Conservation (phyloP, 768 basidiomycete species). For the Termitomyces sp. region DNA sequence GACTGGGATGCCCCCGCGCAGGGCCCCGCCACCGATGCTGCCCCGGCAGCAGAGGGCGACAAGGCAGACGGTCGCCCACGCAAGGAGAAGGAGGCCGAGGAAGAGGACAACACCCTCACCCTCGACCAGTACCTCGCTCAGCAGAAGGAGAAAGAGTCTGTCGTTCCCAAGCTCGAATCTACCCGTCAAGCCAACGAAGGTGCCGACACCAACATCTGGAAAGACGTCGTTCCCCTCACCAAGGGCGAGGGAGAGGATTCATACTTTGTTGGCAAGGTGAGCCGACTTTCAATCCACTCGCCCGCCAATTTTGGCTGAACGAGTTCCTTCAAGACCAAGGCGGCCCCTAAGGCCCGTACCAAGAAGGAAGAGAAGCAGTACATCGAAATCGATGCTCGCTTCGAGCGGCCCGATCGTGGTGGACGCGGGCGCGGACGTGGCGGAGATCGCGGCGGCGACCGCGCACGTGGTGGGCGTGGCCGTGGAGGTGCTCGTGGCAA, state of each 20-base stretch:
- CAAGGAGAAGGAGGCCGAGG: slow-evolving; percentile 64
- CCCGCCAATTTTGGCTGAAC: background rate
- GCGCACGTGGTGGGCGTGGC: slow-evolving; percentile 26
- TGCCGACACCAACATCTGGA: slow-evolving; percentile 61
- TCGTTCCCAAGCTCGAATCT: slow-evolving; percentile 74
- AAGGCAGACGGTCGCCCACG: slow-evolving; percentile 33
- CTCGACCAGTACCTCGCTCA: slow-evolving; percentile 90
- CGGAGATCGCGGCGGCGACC: slow-evolving; percentile 37
- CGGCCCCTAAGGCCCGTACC: slow-evolving; percentile 55
- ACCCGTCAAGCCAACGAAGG: slow-evolving; percentile 81
- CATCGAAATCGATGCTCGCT: slow-evolving; percentile 88
- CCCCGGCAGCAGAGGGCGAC: slow-evolving; percentile 34
- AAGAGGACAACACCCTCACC: slow-evolving; percentile 91
- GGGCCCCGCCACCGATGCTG: slow-evolving; percentile 21
- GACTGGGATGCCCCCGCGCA: slow-evolving; percentile 32
- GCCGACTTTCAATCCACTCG: slow-evolving; percentile 10
- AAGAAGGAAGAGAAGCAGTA: slow-evolving; percentile 91
- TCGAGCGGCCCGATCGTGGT: slow-evolving; percentile 75
- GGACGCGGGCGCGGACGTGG: slow-evolving; percentile 50
- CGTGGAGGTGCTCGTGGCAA: slow-evolving; percentile 39
- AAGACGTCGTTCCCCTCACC: slow-evolving; percentile 59
- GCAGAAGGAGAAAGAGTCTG: slow-evolving; percentile 56
- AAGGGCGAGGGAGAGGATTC: slow-evolving; percentile 72
- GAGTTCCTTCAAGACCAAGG: slow-evolving; percentile 47
- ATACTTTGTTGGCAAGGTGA: slow-evolving; percentile 90